Percentiles rank a stretch among this genome's conserved stretches.
phyloP scores from a whole-genome alignment of 305 asterid genomes.

The Euphrasia arctica region DNA sequence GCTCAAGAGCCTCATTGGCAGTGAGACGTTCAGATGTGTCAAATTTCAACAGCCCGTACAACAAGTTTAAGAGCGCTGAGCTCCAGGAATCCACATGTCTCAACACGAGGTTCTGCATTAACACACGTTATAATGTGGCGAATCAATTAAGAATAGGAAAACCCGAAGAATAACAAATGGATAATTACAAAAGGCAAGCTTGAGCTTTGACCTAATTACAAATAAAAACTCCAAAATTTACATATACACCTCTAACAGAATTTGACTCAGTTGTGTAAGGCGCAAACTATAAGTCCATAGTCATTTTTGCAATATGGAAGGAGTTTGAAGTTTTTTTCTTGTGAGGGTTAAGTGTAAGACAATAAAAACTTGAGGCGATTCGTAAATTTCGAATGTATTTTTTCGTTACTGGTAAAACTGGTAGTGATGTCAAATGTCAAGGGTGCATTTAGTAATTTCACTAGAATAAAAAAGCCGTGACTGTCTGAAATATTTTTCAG shows the following conservation, averaged over 20 bases:
- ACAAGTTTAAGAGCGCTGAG: conserved; percentile 48
- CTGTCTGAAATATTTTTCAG: conserved; percentile 65
- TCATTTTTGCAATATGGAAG: background rate
- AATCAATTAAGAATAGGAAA: background rate
- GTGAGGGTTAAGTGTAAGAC: background rate
- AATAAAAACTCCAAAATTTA: background rate
- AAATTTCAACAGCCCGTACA: conserved; percentile 61
- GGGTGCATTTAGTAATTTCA: background rate
- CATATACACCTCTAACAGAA: background rate
- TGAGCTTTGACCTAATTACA: background rate
- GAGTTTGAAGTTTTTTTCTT: background rate
- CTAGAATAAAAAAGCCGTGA: conserved; percentile 17
- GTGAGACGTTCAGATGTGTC: conserved; percentile 68
- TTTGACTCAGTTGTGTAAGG: background rate
- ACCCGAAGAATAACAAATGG: background rate
- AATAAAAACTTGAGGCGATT: background rate
- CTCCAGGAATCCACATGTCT: conserved; percentile 40
- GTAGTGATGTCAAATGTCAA: background rate
- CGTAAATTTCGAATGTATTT: background rate
- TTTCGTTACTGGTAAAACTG: background rate
- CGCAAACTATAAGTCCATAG: background rate
- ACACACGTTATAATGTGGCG: background rate
- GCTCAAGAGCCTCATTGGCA: conserved; percentile 61
- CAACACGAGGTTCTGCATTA: conserved; percentile 54
- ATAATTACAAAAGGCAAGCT: background rate